Evolutionary conservation across 2,329 filamentous ascomycete genomes (phyloP).

Genomic region (Aspergillus brunneoviolaceus): DNA sequence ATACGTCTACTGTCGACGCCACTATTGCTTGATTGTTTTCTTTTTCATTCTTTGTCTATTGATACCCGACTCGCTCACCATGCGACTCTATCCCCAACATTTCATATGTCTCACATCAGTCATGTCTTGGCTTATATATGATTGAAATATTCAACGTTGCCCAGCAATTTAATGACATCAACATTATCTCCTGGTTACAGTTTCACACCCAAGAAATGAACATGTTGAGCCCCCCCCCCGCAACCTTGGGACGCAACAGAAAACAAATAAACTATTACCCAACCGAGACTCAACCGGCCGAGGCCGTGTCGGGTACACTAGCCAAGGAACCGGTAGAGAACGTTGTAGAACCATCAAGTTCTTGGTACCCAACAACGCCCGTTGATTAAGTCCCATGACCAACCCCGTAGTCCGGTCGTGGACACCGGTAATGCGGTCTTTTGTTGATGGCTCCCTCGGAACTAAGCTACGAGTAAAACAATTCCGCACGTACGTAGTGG

Average conservation of each 20-base stretch:
- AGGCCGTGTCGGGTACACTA: not conserved
- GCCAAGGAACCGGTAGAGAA: not conserved
- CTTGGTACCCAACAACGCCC: not conserved
- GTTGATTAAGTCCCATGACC: not conserved
- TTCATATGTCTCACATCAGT: not conserved
- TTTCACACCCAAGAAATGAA: too few relatives aligned
- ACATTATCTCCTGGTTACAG: not conserved
- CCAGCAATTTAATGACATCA: not conserved
- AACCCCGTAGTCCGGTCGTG: too few relatives aligned
- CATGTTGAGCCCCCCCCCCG: not conserved
- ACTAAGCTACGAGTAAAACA: too few relatives aligned
- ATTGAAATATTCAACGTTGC: not conserved
- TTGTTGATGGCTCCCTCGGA: too few relatives aligned
- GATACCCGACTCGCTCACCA: not conserved
- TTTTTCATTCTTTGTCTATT: not conserved
- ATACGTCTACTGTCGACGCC: slow-evolving; percentile 2
- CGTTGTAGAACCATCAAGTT: not conserved
- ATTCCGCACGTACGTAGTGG: too few relatives aligned
- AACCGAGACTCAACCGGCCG: not conserved
- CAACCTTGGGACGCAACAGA: not conserved
- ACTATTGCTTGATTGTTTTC: slow-evolving; percentile 5
- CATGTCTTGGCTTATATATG: not conserved
- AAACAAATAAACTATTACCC: not conserved
- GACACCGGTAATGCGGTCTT: too few relatives aligned
- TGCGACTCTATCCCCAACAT: not conserved